Base-by-base conservation (phyloP, 768 basidiomycete genomes). In the Candolleomyces aberdarensis region DNA sequence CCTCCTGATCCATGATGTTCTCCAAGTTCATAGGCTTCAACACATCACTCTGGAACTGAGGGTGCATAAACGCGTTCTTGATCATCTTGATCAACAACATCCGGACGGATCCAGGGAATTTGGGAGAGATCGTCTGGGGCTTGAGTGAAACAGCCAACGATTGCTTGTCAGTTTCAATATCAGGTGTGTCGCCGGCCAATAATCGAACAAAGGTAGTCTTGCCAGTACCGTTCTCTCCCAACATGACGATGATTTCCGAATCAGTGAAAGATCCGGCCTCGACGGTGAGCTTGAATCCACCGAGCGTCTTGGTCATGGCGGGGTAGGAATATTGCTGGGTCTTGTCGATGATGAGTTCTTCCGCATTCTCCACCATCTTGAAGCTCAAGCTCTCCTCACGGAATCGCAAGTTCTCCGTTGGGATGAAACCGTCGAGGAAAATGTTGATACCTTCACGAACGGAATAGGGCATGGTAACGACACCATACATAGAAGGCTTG, bases 371-470 rank as follows among this genome's bases (percentile, higher is more conserved):
- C 60, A 91, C 86, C 87, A 98, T 98, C 79, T 96, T 98, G 83
- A 99, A 99, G 7, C 92, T 87, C 14, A 98, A 80, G 0, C 92
- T 92, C 67, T 98, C 97, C 65, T 98, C 90, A 32, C 97, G 87
- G 87, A 98, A 98, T 56, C 97, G 93, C 68, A 99, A 75, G 76
- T 99, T 99, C 75, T 98, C 97, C 17, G 96, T 98, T 5, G 97
- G 97, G 65, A 99, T 94, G 79, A 94, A 95, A 46, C 97, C 97
- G 69, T 99, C 97, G 61, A 99, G 81, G 85, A 99, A 99, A 71
- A 98, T 98, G 76, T 99, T 99, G 80, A 99, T 98, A 65, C 96
- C 95, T 90, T 99, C 97, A 62, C 97, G 87, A 61, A 98, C 96
- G 31, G 96, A 97, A 71, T 87, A 94, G 41, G 97, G 97, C 94